A percentile compares a stretch with the other conserved stretches of the same genome.
Conservation (phyloP, 2,329 filamentous ascomycete species). For the Aureobasidium zeae region DNA sequence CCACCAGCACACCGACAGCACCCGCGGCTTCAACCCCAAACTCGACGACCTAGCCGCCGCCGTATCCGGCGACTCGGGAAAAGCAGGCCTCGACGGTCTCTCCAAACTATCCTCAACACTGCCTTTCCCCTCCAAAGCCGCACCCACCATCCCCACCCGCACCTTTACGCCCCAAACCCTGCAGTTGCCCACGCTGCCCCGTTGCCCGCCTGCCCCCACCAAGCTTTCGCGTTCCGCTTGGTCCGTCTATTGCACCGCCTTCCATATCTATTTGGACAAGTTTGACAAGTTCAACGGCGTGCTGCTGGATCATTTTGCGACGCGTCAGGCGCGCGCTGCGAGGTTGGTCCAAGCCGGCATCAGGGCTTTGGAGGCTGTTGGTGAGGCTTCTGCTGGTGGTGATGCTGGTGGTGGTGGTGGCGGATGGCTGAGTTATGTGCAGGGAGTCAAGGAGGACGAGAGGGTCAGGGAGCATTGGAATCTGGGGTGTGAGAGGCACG, state of each 20-base stretch:
- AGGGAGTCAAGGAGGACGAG: conserved; percentile 46
- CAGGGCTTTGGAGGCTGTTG: conserved; percentile 44
- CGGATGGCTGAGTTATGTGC: conserved; percentile 51
- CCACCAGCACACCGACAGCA: conserved; percentile 18
- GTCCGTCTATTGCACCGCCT: conserved; percentile 43
- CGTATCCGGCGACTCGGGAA: conserved; percentile 41
- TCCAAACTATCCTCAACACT: conserved; percentile 45
- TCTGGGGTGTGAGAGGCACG: conserved; percentile 51
- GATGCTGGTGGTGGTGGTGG: no score
- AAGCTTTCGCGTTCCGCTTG: conserved; percentile 41
- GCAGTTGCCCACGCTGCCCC: conserved; percentile 47
- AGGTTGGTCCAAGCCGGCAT: conserved; percentile 28
- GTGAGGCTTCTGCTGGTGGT: conserved; percentile 33
- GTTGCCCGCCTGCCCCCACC: conserved; percentile 30
- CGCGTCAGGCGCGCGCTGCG: conserved; percentile 40
- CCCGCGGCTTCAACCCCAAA: conserved; percentile 26
- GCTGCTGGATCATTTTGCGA: conserved; percentile 48
- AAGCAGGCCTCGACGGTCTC: conserved; percentile 45
- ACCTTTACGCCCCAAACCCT: conserved; percentile 33
- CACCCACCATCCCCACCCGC: conserved; percentile 35
- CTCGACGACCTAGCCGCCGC: conserved; percentile 42
- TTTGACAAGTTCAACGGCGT: conserved; percentile 44
- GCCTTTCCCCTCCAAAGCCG: conserved; percentile 50
- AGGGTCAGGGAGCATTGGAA: conserved; percentile 53
- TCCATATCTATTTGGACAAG: conserved; percentile 47